Conservation (phyloP, 768 basidiomycete genomes). For the Hydnum rufescens region DNA sequence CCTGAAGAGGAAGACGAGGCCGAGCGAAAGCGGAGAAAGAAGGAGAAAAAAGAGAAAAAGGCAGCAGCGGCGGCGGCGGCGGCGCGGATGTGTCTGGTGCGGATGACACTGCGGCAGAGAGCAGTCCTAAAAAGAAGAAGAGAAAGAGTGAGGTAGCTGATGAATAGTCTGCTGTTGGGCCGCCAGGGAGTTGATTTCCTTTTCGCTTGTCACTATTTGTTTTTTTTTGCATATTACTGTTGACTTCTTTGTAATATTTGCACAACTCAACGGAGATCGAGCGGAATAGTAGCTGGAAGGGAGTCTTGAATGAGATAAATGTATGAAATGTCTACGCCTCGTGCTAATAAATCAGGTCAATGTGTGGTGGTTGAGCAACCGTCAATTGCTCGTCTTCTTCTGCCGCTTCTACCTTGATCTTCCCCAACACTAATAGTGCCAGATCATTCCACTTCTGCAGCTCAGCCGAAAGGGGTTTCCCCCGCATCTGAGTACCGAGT, state of each 20-base stretch:
- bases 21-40: conserved; percentile 33
- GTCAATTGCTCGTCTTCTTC: not conserved
- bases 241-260: not conserved
- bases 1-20: conserved; percentile 25
- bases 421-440: conserved; percentile 38
- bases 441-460: conserved; percentile 59
- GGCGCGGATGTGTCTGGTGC: conserved; percentile 7
- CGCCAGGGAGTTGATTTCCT: not conserved
- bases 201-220: not conserved
- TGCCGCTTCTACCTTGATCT: not conserved
- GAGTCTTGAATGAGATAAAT: not conserved
- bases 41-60: conserved; percentile 26
- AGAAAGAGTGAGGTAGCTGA: conserved; percentile 5
- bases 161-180: not conserved
- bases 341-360: not conserved
- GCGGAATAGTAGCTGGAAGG: too few species aligned
- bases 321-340: not conserved
- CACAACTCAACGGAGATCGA: not conserved
- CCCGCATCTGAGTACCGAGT: conserved; percentile 47
- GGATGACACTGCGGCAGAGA: conserved; percentile 11
- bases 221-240: not conserved
- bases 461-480: conserved; percentile 33
- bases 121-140: conserved; percentile 8
- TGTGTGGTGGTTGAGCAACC: not conserved
- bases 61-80: conserved; percentile 12